Evolutionary conservation across 2,329 filamentous ascomycete species (phyloP).

Genomic region (Calycina herbarum): DNA sequence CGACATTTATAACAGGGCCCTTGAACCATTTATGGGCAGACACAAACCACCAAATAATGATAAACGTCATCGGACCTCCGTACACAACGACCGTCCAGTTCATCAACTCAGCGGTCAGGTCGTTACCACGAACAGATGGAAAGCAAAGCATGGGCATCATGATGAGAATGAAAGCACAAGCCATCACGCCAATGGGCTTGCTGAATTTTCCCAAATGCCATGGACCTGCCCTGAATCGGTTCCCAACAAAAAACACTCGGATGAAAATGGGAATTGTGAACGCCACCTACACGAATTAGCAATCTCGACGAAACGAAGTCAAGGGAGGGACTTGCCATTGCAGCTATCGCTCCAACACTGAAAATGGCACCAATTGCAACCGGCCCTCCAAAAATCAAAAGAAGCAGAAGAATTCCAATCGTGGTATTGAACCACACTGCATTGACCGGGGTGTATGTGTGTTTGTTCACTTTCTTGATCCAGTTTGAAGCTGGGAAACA

Average conservation of each 20-base stretch:
- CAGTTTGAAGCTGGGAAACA: slow-evolving; percentile 61
- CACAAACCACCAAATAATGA: slow-evolving; percentile 60
- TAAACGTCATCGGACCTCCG: slow-evolving; percentile 57
- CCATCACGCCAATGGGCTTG: slow-evolving; percentile 54
- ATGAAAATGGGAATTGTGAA: slow-evolving; percentile 58
- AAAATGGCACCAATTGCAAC: slow-evolving; percentile 65
- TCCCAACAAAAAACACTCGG: slow-evolving; percentile 57
- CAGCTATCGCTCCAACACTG: slow-evolving; percentile 65
- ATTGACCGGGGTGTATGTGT: slow-evolving; percentile 64
- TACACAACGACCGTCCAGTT: slow-evolving; percentile 68
- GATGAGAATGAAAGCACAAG: slow-evolving; percentile 57
- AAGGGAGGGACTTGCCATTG: slow-evolving; percentile 49
- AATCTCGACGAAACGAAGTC: background rate
- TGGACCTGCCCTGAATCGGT: slow-evolving; percentile 62
- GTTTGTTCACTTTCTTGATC: slow-evolving; percentile 59
- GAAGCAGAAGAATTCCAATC: slow-evolving; percentile 57
- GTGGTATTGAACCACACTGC: slow-evolving; percentile 64
- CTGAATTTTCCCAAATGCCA: slow-evolving; percentile 64
- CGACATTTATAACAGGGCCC: slow-evolving; percentile 63
- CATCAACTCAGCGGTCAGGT: slow-evolving; percentile 54
- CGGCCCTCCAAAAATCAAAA: slow-evolving; percentile 62
- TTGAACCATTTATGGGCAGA: slow-evolving; percentile 66
- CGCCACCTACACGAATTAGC: slow-evolving; percentile 30
- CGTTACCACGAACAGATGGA: slow-evolving; percentile 52
- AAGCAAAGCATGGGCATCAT: slow-evolving; percentile 69